Conservation (phyloP, 306 rosid genomes). For the Medicago arabica region DNA sequence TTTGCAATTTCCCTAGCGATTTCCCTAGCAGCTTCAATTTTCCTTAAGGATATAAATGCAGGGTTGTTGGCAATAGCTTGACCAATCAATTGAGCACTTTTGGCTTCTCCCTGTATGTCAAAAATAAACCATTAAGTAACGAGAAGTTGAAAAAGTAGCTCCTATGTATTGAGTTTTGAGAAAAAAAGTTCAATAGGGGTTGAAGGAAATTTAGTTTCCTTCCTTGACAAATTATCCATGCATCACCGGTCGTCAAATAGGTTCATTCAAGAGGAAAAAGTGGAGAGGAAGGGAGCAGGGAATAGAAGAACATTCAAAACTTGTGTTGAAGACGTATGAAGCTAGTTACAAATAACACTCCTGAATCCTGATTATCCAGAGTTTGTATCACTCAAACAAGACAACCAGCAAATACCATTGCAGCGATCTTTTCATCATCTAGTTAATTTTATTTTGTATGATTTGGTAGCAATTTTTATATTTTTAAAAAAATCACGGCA, state of each 20-base stretch:
- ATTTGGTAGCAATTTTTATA: constrained; percentile 18
- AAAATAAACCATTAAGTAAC: constrained; percentile 10
- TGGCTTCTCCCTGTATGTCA: constrained; percentile 79
- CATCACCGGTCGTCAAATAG: neutral
- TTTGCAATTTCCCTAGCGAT: constrained; percentile 68
- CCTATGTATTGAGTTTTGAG: neutral
- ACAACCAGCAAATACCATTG: neutral
- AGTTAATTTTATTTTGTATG: neutral
- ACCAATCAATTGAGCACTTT: constrained; percentile 82
- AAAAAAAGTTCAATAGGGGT: neutral
- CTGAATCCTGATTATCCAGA: neutral
- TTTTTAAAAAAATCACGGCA: neutral
- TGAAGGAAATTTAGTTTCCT: constrained; percentile 3
- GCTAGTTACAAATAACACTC: constrained; percentile 14
- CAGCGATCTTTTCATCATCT: neutral
- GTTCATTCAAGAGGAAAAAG: neutral
- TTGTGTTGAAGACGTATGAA: constrained; percentile 14
- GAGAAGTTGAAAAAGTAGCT: neutral
- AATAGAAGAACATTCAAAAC: neutral
- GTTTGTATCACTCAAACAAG: neutral
- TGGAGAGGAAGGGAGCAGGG: neutral
- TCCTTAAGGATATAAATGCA: constrained; percentile 79
- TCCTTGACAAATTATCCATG: neutral
- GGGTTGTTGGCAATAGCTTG: constrained; percentile 86
- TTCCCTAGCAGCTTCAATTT: constrained; percentile 93